These are phyloP conservation scores for Azolla pinnata DNA, from an alignment of 75 land plant genomes.

Conservation along the genomic window DNA sequence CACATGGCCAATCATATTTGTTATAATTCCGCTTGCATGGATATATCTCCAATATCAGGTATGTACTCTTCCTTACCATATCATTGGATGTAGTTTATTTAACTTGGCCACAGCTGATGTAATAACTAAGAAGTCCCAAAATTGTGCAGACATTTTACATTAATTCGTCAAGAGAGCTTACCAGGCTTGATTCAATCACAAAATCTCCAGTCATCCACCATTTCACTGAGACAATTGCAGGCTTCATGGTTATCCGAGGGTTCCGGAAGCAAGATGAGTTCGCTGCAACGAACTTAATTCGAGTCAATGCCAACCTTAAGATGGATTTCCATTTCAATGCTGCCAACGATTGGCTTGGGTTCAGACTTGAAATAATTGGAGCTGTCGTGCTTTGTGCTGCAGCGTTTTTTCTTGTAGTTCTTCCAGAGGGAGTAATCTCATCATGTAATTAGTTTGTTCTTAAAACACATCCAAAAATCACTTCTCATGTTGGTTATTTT, in stretches of 20 bases:
- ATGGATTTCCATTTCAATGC: conserved; percentile 96
- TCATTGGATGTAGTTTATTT: not conserved
- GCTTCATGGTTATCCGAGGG: conserved; percentile 70
- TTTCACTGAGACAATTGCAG: conserved; percentile 82
- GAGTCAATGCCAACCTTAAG: conserved; percentile 72
- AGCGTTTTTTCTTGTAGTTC: conserved; percentile 64
- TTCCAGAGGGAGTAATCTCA: conserved; percentile 58
- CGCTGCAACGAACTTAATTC: conserved; percentile 45
- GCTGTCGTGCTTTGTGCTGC: conserved; percentile 63
- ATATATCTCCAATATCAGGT: conserved; percentile 30
- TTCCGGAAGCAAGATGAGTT: conserved; percentile 63
- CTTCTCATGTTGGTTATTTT: too few relatives aligned
- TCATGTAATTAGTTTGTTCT: conserved; percentile 82
- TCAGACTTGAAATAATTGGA: conserved; percentile 79
- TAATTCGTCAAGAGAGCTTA: conserved; percentile 75
- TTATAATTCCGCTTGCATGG: conserved; percentile 29
- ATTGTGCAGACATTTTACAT: conserved; percentile 64
- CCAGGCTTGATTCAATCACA: conserved; percentile 82
- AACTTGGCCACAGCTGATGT: too few relatives aligned
- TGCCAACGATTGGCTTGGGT: conserved; percentile 95
- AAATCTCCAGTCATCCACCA: conserved; percentile 97
- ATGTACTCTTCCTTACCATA: not conserved
- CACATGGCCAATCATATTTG: conserved; percentile 30
- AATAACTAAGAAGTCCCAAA: too few relatives aligned
- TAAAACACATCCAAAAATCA: too few relatives aligned